These are phyloP conservation scores for Pythium volutum DNA, from an alignment of 352 stramenopile genomes.

Conservation along the genomic window DNA sequence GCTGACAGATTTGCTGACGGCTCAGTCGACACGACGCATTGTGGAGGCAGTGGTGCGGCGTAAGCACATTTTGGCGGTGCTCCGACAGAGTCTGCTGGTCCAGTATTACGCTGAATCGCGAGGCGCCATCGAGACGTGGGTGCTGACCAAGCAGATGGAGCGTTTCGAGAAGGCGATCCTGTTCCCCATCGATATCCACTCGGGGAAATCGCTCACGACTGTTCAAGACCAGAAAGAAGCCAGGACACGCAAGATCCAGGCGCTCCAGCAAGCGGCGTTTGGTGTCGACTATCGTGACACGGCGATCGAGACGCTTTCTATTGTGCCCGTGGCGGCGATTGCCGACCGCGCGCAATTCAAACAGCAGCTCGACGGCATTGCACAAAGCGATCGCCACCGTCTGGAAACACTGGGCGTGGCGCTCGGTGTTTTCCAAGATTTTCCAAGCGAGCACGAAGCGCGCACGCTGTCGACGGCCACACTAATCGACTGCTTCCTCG, in stretches of 20 bases:
- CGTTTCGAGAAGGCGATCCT: conserved; percentile 62
- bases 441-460: conserved; percentile 33
- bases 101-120: conserved; percentile 35
- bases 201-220: conserved; percentile 48
- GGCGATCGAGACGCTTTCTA: conserved; percentile 50
- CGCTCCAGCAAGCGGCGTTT: conserved; percentile 72
- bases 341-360: conserved; percentile 39
- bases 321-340: conserved; percentile 55
- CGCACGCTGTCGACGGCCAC: conserved; percentile 32
- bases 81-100: conserved; percentile 41
- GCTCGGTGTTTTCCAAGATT: conserved; percentile 48
- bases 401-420: conserved; percentile 39
- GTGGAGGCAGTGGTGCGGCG: conserved; percentile 66
- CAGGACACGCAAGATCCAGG: conserved; percentile 49
- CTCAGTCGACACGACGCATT: conserved; percentile 90
- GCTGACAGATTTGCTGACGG: conserved; percentile 81
- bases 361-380: conserved; percentile 37
- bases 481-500: conserved; percentile 52
- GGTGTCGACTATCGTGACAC: conserved; percentile 36
- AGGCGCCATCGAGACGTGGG: conserved; percentile 27
- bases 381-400: conserved; percentile 28
- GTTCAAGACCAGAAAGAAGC: conserved; percentile 45
- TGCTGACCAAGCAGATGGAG: conserved; percentile 61
- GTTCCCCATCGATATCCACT: conserved; percentile 88
- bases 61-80: conserved; percentile 44